Evolutionary conservation across 768 basidiomycete species (phyloP), one percentile per base, ranked within the genome.

Genomic region (Mycena capillaripes): DNA sequence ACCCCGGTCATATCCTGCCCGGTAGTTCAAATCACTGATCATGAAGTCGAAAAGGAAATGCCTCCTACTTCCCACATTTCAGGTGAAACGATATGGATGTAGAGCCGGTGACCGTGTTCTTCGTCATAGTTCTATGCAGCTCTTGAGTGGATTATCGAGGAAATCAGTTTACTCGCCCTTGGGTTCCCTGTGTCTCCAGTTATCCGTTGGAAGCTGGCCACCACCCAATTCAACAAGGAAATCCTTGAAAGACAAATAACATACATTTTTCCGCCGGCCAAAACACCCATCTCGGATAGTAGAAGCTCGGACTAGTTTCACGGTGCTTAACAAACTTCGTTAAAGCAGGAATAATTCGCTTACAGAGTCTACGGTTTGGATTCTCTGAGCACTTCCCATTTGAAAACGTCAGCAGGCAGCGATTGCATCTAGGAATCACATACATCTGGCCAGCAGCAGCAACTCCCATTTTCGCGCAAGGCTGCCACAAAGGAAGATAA

Each of bases 101-200:
- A 17, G 36, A 59, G 40, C n/a, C 58, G 58, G 25, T 59, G 58
- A 7, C 58, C 58, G n/a, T 59, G 36, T 25, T 59, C 27, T 29
- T 59, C 58, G 17, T 59, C 58, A n/a, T 59, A 59, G 12, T 42
- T 42, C 30, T 59, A 21, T 14, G 3, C 6, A 21, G 3, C 4
- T 6, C 23, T 23, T 58, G 21, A 40, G 34, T n/a, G 32, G 34
- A 19, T 59, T 5, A 25, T 17, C 23, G 16, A 25, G 17, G 55
- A 8, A 30, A 38, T 2, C 12, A 21, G 44, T 14, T 44, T 44
- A 8, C 44, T 19, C 44, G 21, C 44, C 5, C 44, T 44, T 4
- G 44, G 17, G 44, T 44, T 44, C 44, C 44, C 21, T 8, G 44
- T 19, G 19, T 56, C 55, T 36, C 19, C 32, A 17, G 8, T 5